Evolutionary conservation across 2,329 filamentous ascomycete genomes (phyloP).

Genomic region (Aspergillus texensis): DNA sequence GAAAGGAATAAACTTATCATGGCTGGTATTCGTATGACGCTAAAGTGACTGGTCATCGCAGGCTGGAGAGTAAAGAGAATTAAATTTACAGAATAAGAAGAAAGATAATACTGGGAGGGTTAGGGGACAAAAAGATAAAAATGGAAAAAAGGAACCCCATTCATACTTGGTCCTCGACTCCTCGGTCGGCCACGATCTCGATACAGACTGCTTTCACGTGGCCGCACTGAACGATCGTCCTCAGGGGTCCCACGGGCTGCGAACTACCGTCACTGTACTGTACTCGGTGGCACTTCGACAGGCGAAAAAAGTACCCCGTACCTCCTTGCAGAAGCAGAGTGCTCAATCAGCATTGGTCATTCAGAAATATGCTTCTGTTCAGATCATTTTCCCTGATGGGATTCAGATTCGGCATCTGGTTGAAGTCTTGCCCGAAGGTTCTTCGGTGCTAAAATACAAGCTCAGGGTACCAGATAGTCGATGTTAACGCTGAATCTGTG

Average conservation of each 20-base stretch:
- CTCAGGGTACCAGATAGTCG: background rate
- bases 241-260: slow-evolving; percentile 26
- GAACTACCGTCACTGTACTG: slow-evolving; percentile 21
- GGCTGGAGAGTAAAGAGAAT: background rate
- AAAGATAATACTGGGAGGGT: background rate
- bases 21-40: background rate
- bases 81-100: background rate
- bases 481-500: background rate
- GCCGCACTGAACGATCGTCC: slow-evolving; percentile 25
- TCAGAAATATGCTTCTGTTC: background rate
- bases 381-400: background rate
- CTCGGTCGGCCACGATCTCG: slow-evolving; percentile 22
- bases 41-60: background rate
- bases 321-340: background rate
- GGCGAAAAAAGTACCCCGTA: background rate
- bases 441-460: background rate
- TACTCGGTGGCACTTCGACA: background rate
- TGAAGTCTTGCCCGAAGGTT: background rate
- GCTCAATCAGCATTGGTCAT: background rate
- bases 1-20: background rate
- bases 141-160: slow-evolving; percentile 3
- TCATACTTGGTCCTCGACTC: background rate
- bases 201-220: slow-evolving; percentile 26
- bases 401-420: background rate
- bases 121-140: background rate